Evolutionary conservation across 2,329 filamentous ascomycete species (phyloP), one percentile per base, ranked within the genome.

Genomic region (Monilinia vaccinii-corymbosi): DNA sequence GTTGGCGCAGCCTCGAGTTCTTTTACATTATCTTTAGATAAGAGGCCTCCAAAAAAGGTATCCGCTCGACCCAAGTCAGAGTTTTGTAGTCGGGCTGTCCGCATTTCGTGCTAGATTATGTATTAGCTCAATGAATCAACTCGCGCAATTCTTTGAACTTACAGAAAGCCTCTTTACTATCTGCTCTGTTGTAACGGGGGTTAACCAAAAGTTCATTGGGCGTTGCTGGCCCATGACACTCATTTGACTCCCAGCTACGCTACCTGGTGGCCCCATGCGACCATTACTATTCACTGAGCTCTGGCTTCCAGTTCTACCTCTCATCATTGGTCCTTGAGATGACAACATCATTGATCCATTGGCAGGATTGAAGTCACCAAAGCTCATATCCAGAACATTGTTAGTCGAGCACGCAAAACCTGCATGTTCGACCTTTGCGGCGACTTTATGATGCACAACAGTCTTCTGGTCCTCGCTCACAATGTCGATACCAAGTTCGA

Each of bases 401-500:
- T 82, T 89, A 10, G 85, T 82, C 13, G 86, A 82, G 48, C 82
- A 86, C 64, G 92, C 83, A 65, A 93, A 87, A 8, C 94, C 94
- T 44, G 94, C 91, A 75, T 97, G 91, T 73, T 99, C 94, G 60
- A 99, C 91, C 72, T 95, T 95, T 60, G 94, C 92, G 23, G 93
- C 92, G 51, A 99, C 94, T 72, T 99, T 99, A 77, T 97, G 94
- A 71, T 99, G 94, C 16, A 99, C 92, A 32, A 99, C 91, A 0
- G 92, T 97, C 76, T 96, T 97, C 73, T 97, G 93, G 72, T 99
- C 94, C 73, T 99, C 94, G 74, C 91, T 96, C 56, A 99, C 93
- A 70, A 99, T 99, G 71, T 99, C 94, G 69, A 99, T 99, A 60
- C 94, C 94, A 40, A 99, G 81, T 72, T 99, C 94, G 57, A 99